A percentile compares a stretch with the other conserved stretches of the same genome.
Conservation (phyloP, 345 rosid genomes). For the Citrus sinensis region DVS_A1.0 CM039165.1:167501-168000, state of each 20-base stretch:
- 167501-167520: slow-evolving; percentile 30
- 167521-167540: slow-evolving; percentile 28
- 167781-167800: slow-evolving; percentile 31
- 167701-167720: slow-evolving; percentile 43
- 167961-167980: no score
- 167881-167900: no score
- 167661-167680: slow-evolving; percentile 32
- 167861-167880: slow-evolving; percentile 35
- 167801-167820: slow-evolving; percentile 15
- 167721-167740: slow-evolving; percentile 16
- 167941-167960: no score
- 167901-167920: no score
- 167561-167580: slow-evolving; percentile 26
- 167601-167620: slow-evolving; percentile 28
- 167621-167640: slow-evolving; percentile 35
- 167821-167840: slow-evolving; percentile 31
- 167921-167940: no score
- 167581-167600: slow-evolving; percentile 22
- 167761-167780: slow-evolving; percentile 30
- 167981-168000: no score
- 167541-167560: slow-evolving; percentile 33
- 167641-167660: slow-evolving; percentile 1
- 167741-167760: slow-evolving; percentile 26
- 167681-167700: slow-evolving; percentile 37
- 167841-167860: slow-evolving; percentile 33